Conservation (phyloP, 1,139 yeast genomes). For the Nakaseomyces delphensis region DNA sequence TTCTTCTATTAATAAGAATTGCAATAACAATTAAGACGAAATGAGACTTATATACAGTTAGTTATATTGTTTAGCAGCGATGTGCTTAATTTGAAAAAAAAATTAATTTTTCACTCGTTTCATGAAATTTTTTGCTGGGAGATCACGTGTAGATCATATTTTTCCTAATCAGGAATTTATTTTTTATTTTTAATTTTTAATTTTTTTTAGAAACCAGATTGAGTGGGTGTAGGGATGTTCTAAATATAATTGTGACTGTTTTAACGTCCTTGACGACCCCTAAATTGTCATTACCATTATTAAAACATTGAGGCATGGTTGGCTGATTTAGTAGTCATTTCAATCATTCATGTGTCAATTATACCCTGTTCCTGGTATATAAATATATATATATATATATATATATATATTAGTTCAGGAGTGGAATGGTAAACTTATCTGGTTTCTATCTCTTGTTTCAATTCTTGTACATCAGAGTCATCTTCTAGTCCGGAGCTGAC, state of each 20-base stretch:
- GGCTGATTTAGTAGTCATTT: neutral
- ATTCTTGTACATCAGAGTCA: slow-evolving; percentile 28
- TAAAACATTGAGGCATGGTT: too few species aligned
- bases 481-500: slow-evolving; percentile 30
- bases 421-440: neutral
- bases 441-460: slow-evolving; percentile 21
- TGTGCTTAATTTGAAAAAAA: too few species aligned
- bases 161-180: neutral
- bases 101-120: neutral
- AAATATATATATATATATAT: too few species aligned
- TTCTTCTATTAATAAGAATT: neutral
- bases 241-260: neutral
- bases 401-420: neutral
- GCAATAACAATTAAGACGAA: neutral
- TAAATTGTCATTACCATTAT: too few species aligned
- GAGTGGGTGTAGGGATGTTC: slow-evolving; percentile 12
- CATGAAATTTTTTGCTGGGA: neutral
- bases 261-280: too few species aligned
- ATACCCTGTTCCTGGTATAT: neutral
- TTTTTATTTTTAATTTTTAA: too few species aligned
- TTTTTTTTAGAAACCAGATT: too few species aligned
- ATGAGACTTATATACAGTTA: slow-evolving; percentile 1
- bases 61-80: too few species aligned
- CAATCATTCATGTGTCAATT: neutral
- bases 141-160: neutral